Evolutionary conservation across 805 yeast genomes (phyloP).

Genomic region (Yarrowia osloensis): DNA sequence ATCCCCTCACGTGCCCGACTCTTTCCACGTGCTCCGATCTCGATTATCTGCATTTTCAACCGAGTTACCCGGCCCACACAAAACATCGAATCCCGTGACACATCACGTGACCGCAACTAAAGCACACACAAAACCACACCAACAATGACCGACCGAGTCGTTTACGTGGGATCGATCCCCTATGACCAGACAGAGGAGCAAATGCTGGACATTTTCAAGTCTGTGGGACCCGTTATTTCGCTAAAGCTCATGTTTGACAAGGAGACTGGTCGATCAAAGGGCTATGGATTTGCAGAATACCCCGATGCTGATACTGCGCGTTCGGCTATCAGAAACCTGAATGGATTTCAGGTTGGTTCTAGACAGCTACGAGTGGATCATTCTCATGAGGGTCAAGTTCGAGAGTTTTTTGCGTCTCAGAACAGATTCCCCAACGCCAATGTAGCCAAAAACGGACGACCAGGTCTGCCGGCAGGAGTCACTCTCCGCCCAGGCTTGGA

Average conservation of each 20-base stretch:
- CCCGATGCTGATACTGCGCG: slow-evolving; percentile 83
- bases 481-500: slow-evolving; percentile 44
- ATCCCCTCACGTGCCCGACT: neutral
- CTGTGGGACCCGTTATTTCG: slow-evolving; percentile 84
- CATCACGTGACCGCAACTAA: neutral
- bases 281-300: slow-evolving; percentile 85
- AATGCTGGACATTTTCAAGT: slow-evolving; percentile 76
- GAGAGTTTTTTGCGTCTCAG: slow-evolving; percentile 74
- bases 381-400: slow-evolving; percentile 59
- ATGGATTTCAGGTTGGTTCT: slow-evolving; percentile 73
- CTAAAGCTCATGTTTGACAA: slow-evolving; percentile 81
- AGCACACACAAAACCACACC: neutral
- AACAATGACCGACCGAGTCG: slow-evolving; percentile 44
- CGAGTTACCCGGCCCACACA: neutral
- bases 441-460: neutral
- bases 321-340: slow-evolving; percentile 85
- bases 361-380: slow-evolving; percentile 74
- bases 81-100: neutral
- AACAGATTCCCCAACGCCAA: slow-evolving; percentile 34
- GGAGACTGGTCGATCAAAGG: slow-evolving; percentile 86
- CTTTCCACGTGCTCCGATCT: neutral
- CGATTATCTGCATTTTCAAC: neutral
- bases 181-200: slow-evolving; percentile 94
- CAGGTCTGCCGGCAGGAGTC: slow-evolving; percentile 54
- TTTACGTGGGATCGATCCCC: slow-evolving; percentile 85